These are phyloP conservation scores for Phaeophleospora eucalypticola DNA, from an alignment of 2,329 filamentous ascomycete species.

Conservation along the genomic window DNA sequence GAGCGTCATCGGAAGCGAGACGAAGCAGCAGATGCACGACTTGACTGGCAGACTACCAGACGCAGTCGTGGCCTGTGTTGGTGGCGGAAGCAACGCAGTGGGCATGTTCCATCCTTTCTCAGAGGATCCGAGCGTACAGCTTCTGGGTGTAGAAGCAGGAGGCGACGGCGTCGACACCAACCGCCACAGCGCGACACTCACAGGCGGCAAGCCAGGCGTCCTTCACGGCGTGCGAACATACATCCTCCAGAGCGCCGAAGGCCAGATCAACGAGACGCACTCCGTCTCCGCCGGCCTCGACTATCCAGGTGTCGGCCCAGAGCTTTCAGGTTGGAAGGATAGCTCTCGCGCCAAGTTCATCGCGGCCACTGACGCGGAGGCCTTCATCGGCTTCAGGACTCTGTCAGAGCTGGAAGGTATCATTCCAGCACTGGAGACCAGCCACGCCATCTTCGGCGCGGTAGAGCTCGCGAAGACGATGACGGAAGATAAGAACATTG, in stretches of 20 bases:
- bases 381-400: constrained; percentile 79
- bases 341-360: constrained; percentile 79
- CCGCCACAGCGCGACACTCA: constrained; percentile 82
- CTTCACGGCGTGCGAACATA: constrained; percentile 95
- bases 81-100: constrained; percentile 88
- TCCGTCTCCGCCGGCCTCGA: constrained; percentile 95
- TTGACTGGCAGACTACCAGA: constrained; percentile 86
- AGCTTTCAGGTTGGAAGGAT: constrained; percentile 91
- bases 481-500: constrained; percentile 80
- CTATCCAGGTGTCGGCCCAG: constrained; percentile 94
- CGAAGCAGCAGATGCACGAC: constrained; percentile 83
- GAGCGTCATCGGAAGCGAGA: constrained; percentile 91
- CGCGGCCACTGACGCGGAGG: constrained; percentile 85
- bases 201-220: constrained; percentile 83
- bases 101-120: constrained; percentile 99
- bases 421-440: constrained; percentile 90
- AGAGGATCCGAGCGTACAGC: constrained; percentile 76
- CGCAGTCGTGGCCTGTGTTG: constrained; percentile 93
- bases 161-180: constrained; percentile 85
- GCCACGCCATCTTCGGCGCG: constrained; percentile 86
- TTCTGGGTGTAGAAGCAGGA: constrained; percentile 90
- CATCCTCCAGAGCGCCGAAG: constrained; percentile 85
- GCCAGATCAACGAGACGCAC: constrained; percentile 92
- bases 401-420: constrained; percentile 90
- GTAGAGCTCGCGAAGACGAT: constrained; percentile 89